A percentile compares a stretch with the other conserved stretches of the same genome.
phyloP scores from a whole-genome alignment of 2,329 filamentous ascomycete species.

The Pseudonectria buxi region DNA sequence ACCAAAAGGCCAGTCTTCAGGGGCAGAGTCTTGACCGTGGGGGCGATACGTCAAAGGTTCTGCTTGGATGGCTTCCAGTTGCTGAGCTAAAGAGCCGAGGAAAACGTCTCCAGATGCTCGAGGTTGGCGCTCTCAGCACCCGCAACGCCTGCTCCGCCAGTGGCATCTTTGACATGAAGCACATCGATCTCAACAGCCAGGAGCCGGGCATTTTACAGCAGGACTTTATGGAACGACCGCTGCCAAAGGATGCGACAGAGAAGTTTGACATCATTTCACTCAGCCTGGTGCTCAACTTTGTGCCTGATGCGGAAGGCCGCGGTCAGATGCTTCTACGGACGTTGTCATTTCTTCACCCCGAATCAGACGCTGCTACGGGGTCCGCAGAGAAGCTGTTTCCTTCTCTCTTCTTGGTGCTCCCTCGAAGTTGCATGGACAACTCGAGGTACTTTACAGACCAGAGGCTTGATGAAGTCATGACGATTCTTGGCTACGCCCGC shows the following conservation, averaged over 20 bases:
- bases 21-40: conserved; percentile 60
- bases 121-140: conserved; percentile 81
- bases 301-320: conserved; percentile 66
- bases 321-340: conserved; percentile 82
- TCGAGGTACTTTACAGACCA: conserved; percentile 79
- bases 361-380: conserved; percentile 6
- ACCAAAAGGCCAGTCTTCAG: conserved; percentile 62
- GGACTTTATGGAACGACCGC: conserved; percentile 85
- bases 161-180: conserved; percentile 62
- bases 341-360: conserved; percentile 56
- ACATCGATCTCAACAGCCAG: conserved; percentile 89
- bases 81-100: conserved; percentile 18
- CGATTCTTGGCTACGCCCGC: conserved; percentile 63
- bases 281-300: conserved; percentile 90
- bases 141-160: conserved; percentile 77
- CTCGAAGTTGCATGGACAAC: conserved; percentile 80
- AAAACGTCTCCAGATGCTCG: conserved; percentile 59
- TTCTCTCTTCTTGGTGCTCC: conserved; percentile 80
- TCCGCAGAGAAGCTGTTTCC: conserved; percentile 43
- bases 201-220: conserved; percentile 74
- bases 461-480: conserved; percentile 67
- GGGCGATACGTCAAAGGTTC: conserved; percentile 58
- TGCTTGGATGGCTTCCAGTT: conserved; percentile 54
- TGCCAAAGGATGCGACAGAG: conserved; percentile 56
- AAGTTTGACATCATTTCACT: conserved; percentile 86